Evolutionary conservation across 2,329 filamentous ascomycete species (phyloP).

Genomic region (Microdochium paspali): DNA sequence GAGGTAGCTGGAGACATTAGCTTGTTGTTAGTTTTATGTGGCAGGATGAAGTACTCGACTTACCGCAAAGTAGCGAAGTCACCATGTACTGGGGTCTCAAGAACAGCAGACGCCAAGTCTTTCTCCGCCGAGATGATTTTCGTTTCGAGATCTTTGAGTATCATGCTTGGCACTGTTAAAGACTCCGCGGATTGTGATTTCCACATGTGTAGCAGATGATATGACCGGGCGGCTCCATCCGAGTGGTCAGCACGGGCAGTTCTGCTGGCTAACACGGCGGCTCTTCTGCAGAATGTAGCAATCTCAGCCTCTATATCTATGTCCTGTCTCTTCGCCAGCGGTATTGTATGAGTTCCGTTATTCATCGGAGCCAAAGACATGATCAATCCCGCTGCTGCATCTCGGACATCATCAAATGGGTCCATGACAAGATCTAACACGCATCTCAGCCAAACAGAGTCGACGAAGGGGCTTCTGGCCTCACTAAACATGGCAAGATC

Average conservation of each 20-base stretch:
- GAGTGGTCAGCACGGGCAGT: slow-evolving; percentile 87
- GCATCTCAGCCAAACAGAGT: slow-evolving; percentile 45
- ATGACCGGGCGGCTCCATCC: slow-evolving; percentile 76
- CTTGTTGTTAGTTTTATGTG: neutral
- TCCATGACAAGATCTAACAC: slow-evolving; percentile 77
- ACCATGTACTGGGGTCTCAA: slow-evolving; percentile 59
- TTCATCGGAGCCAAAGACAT: slow-evolving; percentile 33
- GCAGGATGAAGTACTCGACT: slow-evolving; percentile 11
- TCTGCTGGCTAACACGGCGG: slow-evolving; percentile 48
- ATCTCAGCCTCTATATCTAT: slow-evolving; percentile 24
- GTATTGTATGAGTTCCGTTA: slow-evolving; percentile 11
- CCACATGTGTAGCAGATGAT: slow-evolving; percentile 58
- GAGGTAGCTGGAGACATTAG: slow-evolving; percentile 29
- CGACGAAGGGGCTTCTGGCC: slow-evolving; percentile 28
- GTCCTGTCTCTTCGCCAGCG: slow-evolving; percentile 2
- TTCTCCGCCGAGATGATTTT: slow-evolving; percentile 54
- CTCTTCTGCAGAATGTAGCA: slow-evolving; percentile 36
- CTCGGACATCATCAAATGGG: slow-evolving; percentile 86
- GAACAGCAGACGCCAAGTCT: slow-evolving; percentile 58
- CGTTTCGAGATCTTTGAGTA: slow-evolving; percentile 52
- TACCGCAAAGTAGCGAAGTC: slow-evolving; percentile 59
- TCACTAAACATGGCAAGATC: slow-evolving; percentile 27
- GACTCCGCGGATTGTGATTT: slow-evolving; percentile 31
- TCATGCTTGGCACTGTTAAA: slow-evolving; percentile 40
- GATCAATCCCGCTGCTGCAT: slow-evolving; percentile 40